Conservation (phyloP, 2,329 filamentous ascomycete genomes). For the Emergomyces pasteurianus region DNA sequence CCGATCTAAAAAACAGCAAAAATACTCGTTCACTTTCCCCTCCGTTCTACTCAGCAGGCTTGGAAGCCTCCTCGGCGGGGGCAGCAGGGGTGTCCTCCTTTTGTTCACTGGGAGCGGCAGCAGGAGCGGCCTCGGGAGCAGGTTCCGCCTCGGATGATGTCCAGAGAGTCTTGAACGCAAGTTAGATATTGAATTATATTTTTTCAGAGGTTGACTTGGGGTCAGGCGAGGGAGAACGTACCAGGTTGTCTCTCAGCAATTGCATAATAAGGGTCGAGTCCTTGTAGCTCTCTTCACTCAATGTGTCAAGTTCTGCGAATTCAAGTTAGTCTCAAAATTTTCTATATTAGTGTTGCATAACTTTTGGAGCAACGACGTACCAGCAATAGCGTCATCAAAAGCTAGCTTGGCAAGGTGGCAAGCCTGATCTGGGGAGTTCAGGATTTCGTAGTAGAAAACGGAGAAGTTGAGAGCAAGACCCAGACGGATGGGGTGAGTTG, state of each 20-base stretch:
- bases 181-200: slow-evolving; percentile 17
- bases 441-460: slow-evolving; percentile 99
- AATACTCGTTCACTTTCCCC: slow-evolving; percentile 19
- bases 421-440: slow-evolving; percentile 95
- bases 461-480: slow-evolving; percentile 92
- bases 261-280: slow-evolving; percentile 98
- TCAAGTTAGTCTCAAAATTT: slow-evolving; percentile 15
- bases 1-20: slow-evolving; percentile 10
- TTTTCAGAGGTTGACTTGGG: neutral
- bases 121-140: slow-evolving; percentile 39
- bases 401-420: slow-evolving; percentile 96
- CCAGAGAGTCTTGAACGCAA: slow-evolving; percentile 70
- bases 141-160: slow-evolving; percentile 96
- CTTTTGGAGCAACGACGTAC: slow-evolving; percentile 31
- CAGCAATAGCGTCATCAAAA: slow-evolving; percentile 91
- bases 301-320: slow-evolving; percentile 71
- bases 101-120: slow-evolving; percentile 22
- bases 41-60: slow-evolving; percentile 32
- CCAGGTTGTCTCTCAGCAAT: slow-evolving; percentile 91
- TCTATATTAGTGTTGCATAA: neutral
- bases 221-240: slow-evolving; percentile 33
- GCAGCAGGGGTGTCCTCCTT: slow-evolving; percentile 31
- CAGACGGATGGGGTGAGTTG: slow-evolving; percentile 86
- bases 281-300: slow-evolving; percentile 99
- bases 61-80: slow-evolving; percentile 23